Percentiles rank a stretch among this genome's conserved stretches.
phyloP scores from a whole-genome alignment of 202 grass and related monocot genomes.

The Saccharum hybrid region DNA sequence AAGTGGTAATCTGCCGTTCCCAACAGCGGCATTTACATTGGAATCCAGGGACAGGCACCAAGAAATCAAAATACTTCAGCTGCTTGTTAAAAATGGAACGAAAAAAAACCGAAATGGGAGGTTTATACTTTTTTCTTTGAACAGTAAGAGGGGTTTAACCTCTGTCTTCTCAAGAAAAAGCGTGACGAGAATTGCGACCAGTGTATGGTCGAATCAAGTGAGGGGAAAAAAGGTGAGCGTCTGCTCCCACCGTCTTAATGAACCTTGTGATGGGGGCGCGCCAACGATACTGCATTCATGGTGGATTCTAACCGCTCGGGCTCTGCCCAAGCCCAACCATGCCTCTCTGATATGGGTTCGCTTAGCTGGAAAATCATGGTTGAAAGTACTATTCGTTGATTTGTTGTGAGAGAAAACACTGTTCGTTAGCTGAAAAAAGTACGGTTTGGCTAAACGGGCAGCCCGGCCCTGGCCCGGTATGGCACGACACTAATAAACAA shows the following conservation, averaged over 20 bases:
- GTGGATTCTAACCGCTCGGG: background rate
- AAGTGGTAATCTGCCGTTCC: no score
- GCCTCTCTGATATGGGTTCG: background rate
- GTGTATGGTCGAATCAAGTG: conserved; percentile 31
- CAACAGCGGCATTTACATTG: no score
- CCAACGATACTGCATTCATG: conserved; percentile 8
- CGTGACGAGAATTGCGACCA: background rate
- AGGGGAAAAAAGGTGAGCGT: background rate
- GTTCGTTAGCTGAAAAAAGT: no score
- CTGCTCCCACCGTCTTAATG: background rate
- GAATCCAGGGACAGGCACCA: no score
- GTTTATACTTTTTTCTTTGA: background rate
- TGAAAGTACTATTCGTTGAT: no score
- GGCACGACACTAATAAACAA: no score
- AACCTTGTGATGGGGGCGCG: conserved; percentile 28
- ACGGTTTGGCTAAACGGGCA: no score
- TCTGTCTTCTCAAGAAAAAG: background rate
- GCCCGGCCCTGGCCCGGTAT: no score
- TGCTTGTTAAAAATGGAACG: background rate
- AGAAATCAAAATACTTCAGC: background rate
- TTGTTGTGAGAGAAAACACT: no score
- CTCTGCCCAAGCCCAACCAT: background rate
- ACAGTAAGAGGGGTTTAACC: background rate
- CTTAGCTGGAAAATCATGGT: no score
- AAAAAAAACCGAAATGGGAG: background rate